These are phyloP conservation scores for Podila verticillata DNA, from an alignment of 192 early-diverging fungal species.

Conservation along the genomic window DNA sequence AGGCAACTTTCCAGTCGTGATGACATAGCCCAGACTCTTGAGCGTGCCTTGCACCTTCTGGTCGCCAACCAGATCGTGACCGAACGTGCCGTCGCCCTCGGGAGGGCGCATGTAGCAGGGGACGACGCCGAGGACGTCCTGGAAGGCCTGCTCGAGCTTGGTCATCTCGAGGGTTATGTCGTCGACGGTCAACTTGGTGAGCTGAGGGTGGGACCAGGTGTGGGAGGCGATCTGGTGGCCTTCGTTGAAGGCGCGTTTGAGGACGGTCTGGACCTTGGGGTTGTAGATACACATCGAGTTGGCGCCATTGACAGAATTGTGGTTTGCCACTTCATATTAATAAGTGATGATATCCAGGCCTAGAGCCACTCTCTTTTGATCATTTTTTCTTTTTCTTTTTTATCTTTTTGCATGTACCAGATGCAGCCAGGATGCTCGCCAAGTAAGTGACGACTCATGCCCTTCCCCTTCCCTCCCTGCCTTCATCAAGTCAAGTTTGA, in stretches of 20 bases:
- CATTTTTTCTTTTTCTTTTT: too few relatives aligned
- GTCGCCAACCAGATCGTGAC: conserved; percentile 15
- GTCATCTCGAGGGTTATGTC: conserved; percentile 57
- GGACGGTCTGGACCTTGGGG: conserved; percentile 52
- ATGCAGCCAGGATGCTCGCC: too few relatives aligned
- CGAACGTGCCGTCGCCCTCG: conserved; percentile 54
- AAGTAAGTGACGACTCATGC: too few relatives aligned
- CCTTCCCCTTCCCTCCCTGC: too few relatives aligned
- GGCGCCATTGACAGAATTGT: conserved; percentile 74
- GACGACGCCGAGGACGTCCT: conserved; percentile 58
- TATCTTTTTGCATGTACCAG: too few relatives aligned
- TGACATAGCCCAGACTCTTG: conserved; percentile 32
- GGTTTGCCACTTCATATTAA: too few relatives aligned
- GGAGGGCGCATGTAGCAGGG: conserved; percentile 72
- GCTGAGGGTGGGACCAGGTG: conserved; percentile 65
- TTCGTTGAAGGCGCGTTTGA: conserved; percentile 56
- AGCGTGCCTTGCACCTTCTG: conserved; percentile 19
- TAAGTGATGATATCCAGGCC: too few relatives aligned
- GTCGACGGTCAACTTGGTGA: conserved; percentile 49
- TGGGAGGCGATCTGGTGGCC: conserved; percentile 76
- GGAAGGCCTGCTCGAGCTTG: conserved; percentile 59
- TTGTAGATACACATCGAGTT: conserved; percentile 53
- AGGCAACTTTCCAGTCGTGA: conserved; percentile 45
- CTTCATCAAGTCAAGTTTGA: too few relatives aligned
- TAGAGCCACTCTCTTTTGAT: too few relatives aligned